Percentiles rank a stretch among this genome's conserved stretches.
phyloP scores from a whole-genome alignment of 441 rosid species.

The Eutrema salsugineum region DNA sequence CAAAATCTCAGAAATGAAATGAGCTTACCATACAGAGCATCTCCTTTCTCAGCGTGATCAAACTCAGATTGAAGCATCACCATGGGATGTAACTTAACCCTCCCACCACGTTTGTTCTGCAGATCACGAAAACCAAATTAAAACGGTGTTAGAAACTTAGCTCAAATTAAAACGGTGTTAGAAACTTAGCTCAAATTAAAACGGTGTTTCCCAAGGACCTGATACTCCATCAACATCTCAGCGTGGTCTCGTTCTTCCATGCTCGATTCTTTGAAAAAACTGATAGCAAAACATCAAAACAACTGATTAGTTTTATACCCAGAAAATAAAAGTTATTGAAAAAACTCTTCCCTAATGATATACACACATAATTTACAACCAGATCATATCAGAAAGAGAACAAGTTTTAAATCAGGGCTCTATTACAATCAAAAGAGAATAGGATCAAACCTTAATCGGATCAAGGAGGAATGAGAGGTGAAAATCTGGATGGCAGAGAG shows the following conservation, averaged over 20 bases:
- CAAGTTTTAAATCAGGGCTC: background rate
- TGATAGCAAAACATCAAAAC: too few species aligned
- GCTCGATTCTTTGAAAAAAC: constrained; percentile 56
- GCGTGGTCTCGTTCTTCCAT: constrained; percentile 57
- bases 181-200: background rate
- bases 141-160: background rate
- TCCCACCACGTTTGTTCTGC: constrained; percentile 75
- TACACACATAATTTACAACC: background rate
- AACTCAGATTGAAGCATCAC: constrained; percentile 62
- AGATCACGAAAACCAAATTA: background rate
- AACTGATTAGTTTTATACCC: too few species aligned
- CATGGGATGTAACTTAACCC: constrained; percentile 56
- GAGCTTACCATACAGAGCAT: constrained; percentile 63
- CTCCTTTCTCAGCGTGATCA: constrained; percentile 75
- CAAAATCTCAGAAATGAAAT: background rate
- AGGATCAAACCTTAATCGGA: constrained; percentile 47
- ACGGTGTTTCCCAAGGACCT: constrained; percentile 30
- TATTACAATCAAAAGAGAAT: background rate
- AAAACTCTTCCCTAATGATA: too few species aligned
- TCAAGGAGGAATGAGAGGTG: constrained; percentile 58
- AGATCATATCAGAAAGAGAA: background rate
- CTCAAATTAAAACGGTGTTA: background rate
- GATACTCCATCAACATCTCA: constrained; percentile 52
- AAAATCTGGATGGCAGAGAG: constrained; percentile 88
- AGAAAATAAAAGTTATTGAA: too few species aligned